A percentile compares a stretch with the other conserved stretches of the same genome.
These are phyloP conservation scores for Euclidium syriacum DNA, from an alignment of 345 rosid species.

Conservation along the genomic window DNA sequence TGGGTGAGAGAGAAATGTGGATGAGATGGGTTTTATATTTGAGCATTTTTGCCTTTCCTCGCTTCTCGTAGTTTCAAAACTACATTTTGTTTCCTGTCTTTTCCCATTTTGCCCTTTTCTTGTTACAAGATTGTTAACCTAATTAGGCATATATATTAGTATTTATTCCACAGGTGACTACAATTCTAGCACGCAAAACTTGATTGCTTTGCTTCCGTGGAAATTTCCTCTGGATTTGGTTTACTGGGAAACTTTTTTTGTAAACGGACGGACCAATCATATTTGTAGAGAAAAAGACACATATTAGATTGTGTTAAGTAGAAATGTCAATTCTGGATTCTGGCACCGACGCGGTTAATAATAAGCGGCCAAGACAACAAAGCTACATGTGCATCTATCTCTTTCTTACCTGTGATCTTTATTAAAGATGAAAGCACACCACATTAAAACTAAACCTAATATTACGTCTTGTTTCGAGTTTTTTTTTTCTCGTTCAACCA, in stretches of 20 bases:
- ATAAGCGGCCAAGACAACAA: not conserved
- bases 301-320: slow-evolving; percentile 7
- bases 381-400: slow-evolving; percentile 24
- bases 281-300: slow-evolving; percentile 7
- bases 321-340: slow-evolving; percentile 22
- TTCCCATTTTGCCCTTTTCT: slow-evolving; percentile 29
- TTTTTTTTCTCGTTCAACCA: not conserved
- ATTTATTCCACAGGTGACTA: not conserved
- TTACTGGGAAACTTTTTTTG: not conserved
- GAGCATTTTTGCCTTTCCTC: not conserved
- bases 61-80: slow-evolving; percentile 11
- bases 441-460: slow-evolving; percentile 8
- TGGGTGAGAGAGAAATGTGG: slow-evolving; percentile 29
- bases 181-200: slow-evolving; percentile 21
- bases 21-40: slow-evolving; percentile 2
- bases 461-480: not conserved
- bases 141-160: slow-evolving; percentile 14
- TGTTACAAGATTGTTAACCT: slow-evolving; percentile 35
- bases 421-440: not conserved
- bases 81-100: not conserved
- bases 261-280: not conserved
- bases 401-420: slow-evolving; percentile 19
- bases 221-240: slow-evolving; percentile 4
- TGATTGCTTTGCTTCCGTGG: slow-evolving; percentile 10
- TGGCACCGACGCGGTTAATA: slow-evolving; percentile 21